phyloP scores from a whole-genome alignment of 805 yeast species.

The Candida broadrunensis region DNA sequence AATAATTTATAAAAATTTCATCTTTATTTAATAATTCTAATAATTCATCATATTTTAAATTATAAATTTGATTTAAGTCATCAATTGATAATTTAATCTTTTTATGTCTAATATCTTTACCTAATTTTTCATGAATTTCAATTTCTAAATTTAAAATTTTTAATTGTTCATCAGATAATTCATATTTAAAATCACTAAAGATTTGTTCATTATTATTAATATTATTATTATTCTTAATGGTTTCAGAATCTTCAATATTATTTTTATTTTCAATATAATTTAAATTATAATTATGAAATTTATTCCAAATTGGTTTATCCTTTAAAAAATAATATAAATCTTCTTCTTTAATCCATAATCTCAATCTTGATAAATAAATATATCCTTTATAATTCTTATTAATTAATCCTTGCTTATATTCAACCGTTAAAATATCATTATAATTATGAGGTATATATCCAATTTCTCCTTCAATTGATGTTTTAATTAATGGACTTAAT shows the following conservation, averaged over 20 bases:
- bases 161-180: conserved; percentile 10
- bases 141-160: conserved; percentile 7
- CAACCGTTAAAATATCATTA: conserved; percentile 40
- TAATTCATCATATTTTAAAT: conserved; percentile 13
- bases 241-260: conserved; percentile 4
- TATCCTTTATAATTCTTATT: conserved; percentile 18
- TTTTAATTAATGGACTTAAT: conserved; percentile 41
- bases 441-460: conserved; percentile 53
- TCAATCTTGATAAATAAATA: conserved; percentile 26
- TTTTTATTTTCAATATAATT: conserved; percentile 6
- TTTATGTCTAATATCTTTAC: conserved; percentile 1
- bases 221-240: not conserved
- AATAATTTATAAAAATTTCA: conserved; percentile 22
- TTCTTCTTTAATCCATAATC: conserved; percentile 30
- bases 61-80: conserved; percentile 9
- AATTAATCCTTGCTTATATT: conserved; percentile 37
- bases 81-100: conserved; percentile 5
- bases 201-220: not conserved
- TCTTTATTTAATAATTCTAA: conserved; percentile 22
- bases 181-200: conserved; percentile 5
- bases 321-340: conserved; percentile 22
- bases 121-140: conserved; percentile 3
- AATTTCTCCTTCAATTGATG: conserved; percentile 48
- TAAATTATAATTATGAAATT: conserved; percentile 9
- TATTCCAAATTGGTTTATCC: conserved; percentile 22